phyloP scores from a whole-genome alignment of 768 basidiomycete species.

The Hydnum rufescens region DNA sequence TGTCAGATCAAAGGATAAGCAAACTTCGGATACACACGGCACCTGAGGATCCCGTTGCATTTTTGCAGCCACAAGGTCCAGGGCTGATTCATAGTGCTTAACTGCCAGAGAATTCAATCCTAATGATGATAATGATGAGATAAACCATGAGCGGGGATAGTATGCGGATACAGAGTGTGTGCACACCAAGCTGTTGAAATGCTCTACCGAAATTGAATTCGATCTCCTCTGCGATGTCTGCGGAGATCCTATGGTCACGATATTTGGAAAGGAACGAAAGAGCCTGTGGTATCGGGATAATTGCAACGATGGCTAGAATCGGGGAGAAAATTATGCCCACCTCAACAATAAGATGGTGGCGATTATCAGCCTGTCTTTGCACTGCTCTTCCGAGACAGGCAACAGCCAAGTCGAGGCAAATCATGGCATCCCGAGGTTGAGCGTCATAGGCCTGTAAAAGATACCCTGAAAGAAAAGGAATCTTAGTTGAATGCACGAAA shows the following conservation, averaged over 20 bases:
- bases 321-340: constrained; percentile 21
- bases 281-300: constrained; percentile 25
- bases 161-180: neutral
- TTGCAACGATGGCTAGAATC: neutral
- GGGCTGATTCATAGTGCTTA: constrained; percentile 62
- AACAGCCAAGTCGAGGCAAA: constrained; percentile 66
- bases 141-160: constrained; percentile 1
- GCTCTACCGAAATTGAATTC: constrained; percentile 85
- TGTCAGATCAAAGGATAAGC: neutral
- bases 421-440: constrained; percentile 62
- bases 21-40: constrained; percentile 14
- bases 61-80: constrained; percentile 37
- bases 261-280: constrained; percentile 76
- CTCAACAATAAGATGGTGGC: constrained; percentile 74
- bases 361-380: constrained; percentile 86
- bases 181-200: constrained; percentile 80
- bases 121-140: constrained; percentile 16
- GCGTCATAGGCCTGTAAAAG: constrained; percentile 76
- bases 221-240: constrained; percentile 40
- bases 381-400: constrained; percentile 78
- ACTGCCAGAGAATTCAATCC: constrained; percentile 68
- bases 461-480: constrained; percentile 39
- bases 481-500: neutral
- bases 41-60: constrained; percentile 14
- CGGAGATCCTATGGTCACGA: constrained; percentile 32